Base-by-base conservation (phyloP, 192 early-diverging fungal species). In the Entomortierella lignicola region DNA sequence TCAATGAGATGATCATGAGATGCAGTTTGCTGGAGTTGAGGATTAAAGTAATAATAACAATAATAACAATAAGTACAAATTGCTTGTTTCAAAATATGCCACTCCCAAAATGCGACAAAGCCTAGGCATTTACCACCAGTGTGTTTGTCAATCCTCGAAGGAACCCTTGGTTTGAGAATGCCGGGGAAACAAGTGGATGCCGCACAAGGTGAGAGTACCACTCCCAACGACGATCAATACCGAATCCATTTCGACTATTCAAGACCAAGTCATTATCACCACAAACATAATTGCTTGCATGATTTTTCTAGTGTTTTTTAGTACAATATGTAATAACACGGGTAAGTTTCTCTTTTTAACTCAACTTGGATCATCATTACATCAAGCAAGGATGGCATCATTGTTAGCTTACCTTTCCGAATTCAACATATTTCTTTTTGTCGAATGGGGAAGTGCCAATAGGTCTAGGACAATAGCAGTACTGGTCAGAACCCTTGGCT, bases 1-100 rank as follows among this genome's bases (percentile, higher is more conserved):
- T 77, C 73, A 25, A 69, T 29, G 21, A 69, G 61, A 4, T 66
- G 66, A 48, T 69, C 62, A 41, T 65, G 67, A 21, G 75, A 70
- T 60, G 42, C 75, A 20, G 62, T 70, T 37, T 79, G 75, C 67
- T 77, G 8, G 2, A 29, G 7, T 54, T 2, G 26, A 62, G 8
- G 21, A 51, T 6, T 13, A 32, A 31, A 60, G n/a, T n/a, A n/a
- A n/a, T n/a, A n/a, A n/a, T n/a, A n/a, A n/a, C n/a, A n/a, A 7
- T 20, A 21, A 8, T 29, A 34, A 65, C 10, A 55, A 23, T 8
- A 11, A 55, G 26, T 15, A 55, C 11, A 55, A 55, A 21, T 20
- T 7, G n/a, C n/a, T n/a, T n/a, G n/a, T n/a, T n/a, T n/a, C n/a
- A n/a, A n/a, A n/a, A n/a, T n/a, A n/a, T n/a, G n/a, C n/a, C n/a